Base-by-base conservation (phyloP, 202 grass and related monocot genomes). In the Schoenoplectus triqueter region DNA sequence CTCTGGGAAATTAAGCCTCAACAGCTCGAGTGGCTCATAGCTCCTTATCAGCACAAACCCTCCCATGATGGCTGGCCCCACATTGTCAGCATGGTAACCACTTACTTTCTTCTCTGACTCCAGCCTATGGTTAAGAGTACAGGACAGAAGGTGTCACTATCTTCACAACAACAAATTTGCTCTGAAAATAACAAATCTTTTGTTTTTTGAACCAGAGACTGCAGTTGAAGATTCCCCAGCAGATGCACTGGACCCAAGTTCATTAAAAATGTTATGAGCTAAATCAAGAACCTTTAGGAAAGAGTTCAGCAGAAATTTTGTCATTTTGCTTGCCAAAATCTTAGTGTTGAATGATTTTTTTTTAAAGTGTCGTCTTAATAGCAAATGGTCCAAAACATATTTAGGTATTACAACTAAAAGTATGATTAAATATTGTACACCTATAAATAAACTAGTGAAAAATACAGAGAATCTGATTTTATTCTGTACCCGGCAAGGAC, bases 71-170 rank as follows among this genome's bases (percentile, higher is more conserved):
- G 91, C 85, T 2, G 93, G 93, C 31, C 89, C 93, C 73, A 98
- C 88, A 68, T 98, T 98, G 88, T 98, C 93, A 22, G 93, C 93
- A 83, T 94, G 95, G 91, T 91, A 98, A 67, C 93, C 91, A 68
- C 95, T 95, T 41, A 95, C 91, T 64, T 92, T 94, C 84, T 95
- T 92, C 91, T 98, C 93, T 8, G 95, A 98, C 85, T 98, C 91
- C 67, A 98, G 92, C 15, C 80, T 83, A 42, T 73, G 7, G 11
- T 54, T 56, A 8, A 10, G 13, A 69, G 4, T 83, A 19, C 20
- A 21, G 4, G 21, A 83, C 54, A 68, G 6, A 20, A 8, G n/a
- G 31, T 31, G 31, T 7, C 22, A 4, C 17, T 41, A 44, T 57
- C 13, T n/a, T 1, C 2, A 4, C 21, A 15, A 14, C 46, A 21